phyloP scores from a whole-genome alignment of 2,329 filamentous ascomycete genomes.

The Penicillium sp. region DNA sequence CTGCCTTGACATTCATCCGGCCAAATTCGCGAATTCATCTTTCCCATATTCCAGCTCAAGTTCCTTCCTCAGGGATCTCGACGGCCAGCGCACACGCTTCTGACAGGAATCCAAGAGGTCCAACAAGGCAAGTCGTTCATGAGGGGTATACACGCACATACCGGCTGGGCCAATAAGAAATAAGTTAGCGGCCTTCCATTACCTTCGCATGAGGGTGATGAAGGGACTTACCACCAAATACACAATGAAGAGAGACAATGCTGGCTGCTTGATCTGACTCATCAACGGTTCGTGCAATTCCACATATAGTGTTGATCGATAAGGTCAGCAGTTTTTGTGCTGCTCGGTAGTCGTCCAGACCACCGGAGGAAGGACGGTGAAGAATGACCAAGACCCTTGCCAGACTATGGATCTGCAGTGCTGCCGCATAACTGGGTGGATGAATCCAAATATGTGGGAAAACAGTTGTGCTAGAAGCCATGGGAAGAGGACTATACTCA shows the following conservation, averaged over 20 bases:
- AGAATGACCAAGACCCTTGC: conserved; percentile 61
- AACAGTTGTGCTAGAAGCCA: conserved; percentile 34
- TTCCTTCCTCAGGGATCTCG: conserved; percentile 31
- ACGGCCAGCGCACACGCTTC: conserved; percentile 32
- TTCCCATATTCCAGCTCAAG: conserved; percentile 36
- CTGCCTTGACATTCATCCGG: conserved; percentile 13
- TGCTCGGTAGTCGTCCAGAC: conserved; percentile 54
- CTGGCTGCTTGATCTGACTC: conserved; percentile 30
- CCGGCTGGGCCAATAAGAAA: conserved; percentile 23
- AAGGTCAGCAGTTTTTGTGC: conserved; percentile 31
- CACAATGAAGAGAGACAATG: conserved; percentile 33
- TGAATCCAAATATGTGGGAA: conserved; percentile 61
- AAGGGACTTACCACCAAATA: conserved; percentile 34
- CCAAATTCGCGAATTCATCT: conserved; percentile 25
- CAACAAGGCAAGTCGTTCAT: conserved; percentile 32
- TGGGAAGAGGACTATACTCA: conserved; percentile 52
- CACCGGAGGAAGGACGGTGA: conserved; percentile 59
- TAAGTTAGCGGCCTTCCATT: neutral
- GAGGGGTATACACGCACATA: conserved; percentile 33
- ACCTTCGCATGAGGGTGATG: neutral
- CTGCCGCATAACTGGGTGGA: conserved; percentile 55
- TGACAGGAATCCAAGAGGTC: conserved; percentile 33
- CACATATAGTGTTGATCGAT: conserved; percentile 37
- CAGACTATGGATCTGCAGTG: conserved; percentile 60
- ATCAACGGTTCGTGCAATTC: conserved; percentile 33